phyloP scores from a whole-genome alignment of 306 rosid species.

The Sindora glabra region DNA sequence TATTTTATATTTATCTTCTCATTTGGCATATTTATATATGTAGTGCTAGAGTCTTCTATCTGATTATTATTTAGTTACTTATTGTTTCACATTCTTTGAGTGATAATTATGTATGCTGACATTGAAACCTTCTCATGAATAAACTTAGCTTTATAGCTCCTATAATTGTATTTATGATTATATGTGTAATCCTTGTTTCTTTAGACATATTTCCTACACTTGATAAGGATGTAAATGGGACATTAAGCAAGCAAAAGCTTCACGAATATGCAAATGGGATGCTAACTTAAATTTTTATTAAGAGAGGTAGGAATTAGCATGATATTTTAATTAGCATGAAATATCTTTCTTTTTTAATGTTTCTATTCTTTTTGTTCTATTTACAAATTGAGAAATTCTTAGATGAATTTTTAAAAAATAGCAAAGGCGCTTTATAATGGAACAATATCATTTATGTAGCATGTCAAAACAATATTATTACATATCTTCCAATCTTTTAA shows the following conservation, averaged over 20 bases:
- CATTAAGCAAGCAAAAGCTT: constrained; percentile 96
- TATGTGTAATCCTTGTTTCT: constrained; percentile 19
- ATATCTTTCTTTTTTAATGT: too few species aligned
- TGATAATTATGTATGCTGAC: too few species aligned
- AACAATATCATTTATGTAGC: too few species aligned
- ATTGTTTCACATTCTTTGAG: too few species aligned
- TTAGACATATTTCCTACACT: constrained; percentile 90
- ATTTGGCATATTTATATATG: background rate
- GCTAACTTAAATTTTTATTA: constrained; percentile 86
- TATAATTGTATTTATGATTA: background rate
- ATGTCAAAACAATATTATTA: too few species aligned
- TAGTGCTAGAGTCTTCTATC: background rate
- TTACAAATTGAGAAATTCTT: too few species aligned
- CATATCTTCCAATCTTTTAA: too few species aligned
- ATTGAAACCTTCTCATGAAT: background rate
- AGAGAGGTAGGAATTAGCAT: constrained; percentile 97
- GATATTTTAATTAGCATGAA: too few species aligned
- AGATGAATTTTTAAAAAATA: too few species aligned
- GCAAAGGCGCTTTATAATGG: too few species aligned
- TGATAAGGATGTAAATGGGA: constrained; percentile 68
- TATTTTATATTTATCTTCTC: background rate
- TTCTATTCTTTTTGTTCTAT: too few species aligned
- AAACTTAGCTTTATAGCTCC: background rate
- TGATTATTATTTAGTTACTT: too few species aligned
- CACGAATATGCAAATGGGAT: constrained; percentile 96